Evolutionary conservation across 805 yeast genomes (phyloP).

Genomic region (Monosporozyma aerobia): DNA sequence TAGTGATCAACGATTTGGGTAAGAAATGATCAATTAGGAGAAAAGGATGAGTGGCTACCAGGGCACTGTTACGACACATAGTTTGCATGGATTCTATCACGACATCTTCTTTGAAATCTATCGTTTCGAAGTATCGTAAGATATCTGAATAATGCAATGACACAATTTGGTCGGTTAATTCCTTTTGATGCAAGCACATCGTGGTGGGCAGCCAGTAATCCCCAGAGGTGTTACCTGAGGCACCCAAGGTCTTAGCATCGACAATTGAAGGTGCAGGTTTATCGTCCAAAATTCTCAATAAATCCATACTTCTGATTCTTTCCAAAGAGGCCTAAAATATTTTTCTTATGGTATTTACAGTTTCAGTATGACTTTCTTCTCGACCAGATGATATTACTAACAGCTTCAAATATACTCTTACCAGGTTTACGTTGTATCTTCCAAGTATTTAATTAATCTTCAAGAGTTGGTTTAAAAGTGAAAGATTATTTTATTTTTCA

Average conservation of each 20-base stretch:
- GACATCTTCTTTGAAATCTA: slow-evolving; percentile 41
- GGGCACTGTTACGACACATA: slow-evolving; percentile 63
- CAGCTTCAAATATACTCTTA: not conserved
- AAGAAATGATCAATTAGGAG: slow-evolving; percentile 72
- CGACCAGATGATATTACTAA: not conserved
- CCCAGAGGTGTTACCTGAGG: slow-evolving; percentile 32
- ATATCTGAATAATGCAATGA: slow-evolving; percentile 88
- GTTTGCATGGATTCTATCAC: slow-evolving; percentile 69
- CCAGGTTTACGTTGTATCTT: no score
- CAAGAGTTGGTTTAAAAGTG: not conserved
- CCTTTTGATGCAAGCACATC: slow-evolving; percentile 77
- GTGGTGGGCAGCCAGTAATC: slow-evolving; percentile 78
- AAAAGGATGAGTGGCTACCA: slow-evolving; percentile 85
- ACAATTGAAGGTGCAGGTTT: slow-evolving; percentile 78
- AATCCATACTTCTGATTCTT: slow-evolving; percentile 44
- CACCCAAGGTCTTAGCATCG: slow-evolving; percentile 40
- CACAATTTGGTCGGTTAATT: slow-evolving; percentile 83
- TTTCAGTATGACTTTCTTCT: not conserved
- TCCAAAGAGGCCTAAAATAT: not conserved
- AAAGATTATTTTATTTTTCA: not conserved
- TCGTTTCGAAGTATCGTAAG: slow-evolving; percentile 67
- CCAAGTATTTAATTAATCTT: not conserved
- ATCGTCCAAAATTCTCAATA: slow-evolving; percentile 65
- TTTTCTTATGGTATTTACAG: not conserved
- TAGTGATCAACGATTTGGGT: slow-evolving; percentile 67